Percentiles rank a stretch among this genome's conserved stretches.
Evolutionary conservation across 805 yeast species (phyloP).

Genomic region (Saccharomyces eubayanus): DNA sequence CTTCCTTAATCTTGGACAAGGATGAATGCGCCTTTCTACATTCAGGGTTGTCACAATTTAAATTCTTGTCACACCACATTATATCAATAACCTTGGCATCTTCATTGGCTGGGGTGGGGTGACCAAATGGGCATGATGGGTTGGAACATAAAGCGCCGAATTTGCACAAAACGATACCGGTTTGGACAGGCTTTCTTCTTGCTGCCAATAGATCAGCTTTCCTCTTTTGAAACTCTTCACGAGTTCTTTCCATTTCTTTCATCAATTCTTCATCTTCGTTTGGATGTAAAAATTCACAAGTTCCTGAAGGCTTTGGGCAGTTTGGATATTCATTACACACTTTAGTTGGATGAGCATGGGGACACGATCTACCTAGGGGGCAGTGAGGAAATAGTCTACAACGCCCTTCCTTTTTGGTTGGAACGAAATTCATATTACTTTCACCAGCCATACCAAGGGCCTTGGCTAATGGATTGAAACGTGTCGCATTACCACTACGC

Average conservation of each 20-base stretch:
- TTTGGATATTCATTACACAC: slow-evolving; percentile 66
- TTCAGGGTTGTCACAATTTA: slow-evolving; percentile 48
- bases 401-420: slow-evolving; percentile 50
- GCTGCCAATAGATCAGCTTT: slow-evolving; percentile 32
- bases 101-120: slow-evolving; percentile 80
- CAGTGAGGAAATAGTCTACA: slow-evolving; percentile 69
- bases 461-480: slow-evolving; percentile 34
- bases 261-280: slow-evolving; percentile 72
- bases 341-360: slow-evolving; percentile 72
- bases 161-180: slow-evolving; percentile 60
- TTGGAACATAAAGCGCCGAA: slow-evolving; percentile 70
- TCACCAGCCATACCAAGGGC: slow-evolving; percentile 30
- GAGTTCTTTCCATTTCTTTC: slow-evolving; percentile 57
- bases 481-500: slow-evolving; percentile 20
- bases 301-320: slow-evolving; percentile 72
- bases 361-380: slow-evolving; percentile 53
- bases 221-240: slow-evolving; percentile 42
- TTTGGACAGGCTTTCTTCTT: slow-evolving; percentile 32
- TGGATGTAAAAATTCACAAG: slow-evolving; percentile 77
- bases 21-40: slow-evolving; percentile 83
- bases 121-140: slow-evolving; percentile 79
- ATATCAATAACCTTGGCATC: slow-evolving; percentile 58
- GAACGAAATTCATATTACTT: slow-evolving; percentile 31
- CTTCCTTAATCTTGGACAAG: slow-evolving; percentile 42
- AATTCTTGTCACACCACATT: slow-evolving; percentile 72